phyloP scores from a whole-genome alignment of 768 basidiomycete genomes.

The Mycena crocata region DNA sequence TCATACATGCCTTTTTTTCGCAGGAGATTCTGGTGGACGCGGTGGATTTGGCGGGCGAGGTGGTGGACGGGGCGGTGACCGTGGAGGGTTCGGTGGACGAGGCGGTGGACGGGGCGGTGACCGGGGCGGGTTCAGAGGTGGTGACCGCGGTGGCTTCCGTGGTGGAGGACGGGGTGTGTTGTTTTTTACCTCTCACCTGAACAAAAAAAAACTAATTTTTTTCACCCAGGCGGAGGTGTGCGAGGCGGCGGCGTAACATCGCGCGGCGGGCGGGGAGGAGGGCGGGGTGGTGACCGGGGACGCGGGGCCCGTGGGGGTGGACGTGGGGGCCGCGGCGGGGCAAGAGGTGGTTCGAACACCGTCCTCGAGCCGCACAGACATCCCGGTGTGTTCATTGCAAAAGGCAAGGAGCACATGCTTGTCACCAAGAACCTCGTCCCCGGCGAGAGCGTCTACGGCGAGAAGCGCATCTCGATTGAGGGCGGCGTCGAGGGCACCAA shows the following conservation, averaged over 20 bases:
- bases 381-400: slow-evolving; percentile 94
- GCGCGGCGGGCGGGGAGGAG: slow-evolving; percentile 53
- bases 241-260: slow-evolving; percentile 53
- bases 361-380: slow-evolving; percentile 97
- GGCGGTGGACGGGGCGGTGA: slow-evolving; percentile 49
- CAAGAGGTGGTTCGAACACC: slow-evolving; percentile 86
- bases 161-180: slow-evolving; percentile 46
- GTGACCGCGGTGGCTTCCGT: slow-evolving; percentile 48
- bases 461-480: slow-evolving; percentile 95
- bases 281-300: slow-evolving; percentile 58
- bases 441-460: slow-evolving; percentile 97
- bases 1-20: neutral
- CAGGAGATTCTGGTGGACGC: slow-evolving; percentile 73
- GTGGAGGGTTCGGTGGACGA: slow-evolving; percentile 51
- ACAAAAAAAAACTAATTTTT: slow-evolving; percentile 6
- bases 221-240: slow-evolving; percentile 40
- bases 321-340: slow-evolving; percentile 76
- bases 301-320: slow-evolving; percentile 63
- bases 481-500: slow-evolving; percentile 82
- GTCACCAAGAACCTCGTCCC: slow-evolving; percentile 99
- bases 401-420: slow-evolving; percentile 95
- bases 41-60: slow-evolving; percentile 75
- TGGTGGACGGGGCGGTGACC: slow-evolving; percentile 47
- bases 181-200: slow-evolving; percentile 21
- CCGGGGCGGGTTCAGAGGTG: slow-evolving; percentile 48